These are phyloP conservation scores for Pythium dissotocum DNA, from an alignment of 352 stramenopile genomes.

Conservation along the genomic window DNA sequence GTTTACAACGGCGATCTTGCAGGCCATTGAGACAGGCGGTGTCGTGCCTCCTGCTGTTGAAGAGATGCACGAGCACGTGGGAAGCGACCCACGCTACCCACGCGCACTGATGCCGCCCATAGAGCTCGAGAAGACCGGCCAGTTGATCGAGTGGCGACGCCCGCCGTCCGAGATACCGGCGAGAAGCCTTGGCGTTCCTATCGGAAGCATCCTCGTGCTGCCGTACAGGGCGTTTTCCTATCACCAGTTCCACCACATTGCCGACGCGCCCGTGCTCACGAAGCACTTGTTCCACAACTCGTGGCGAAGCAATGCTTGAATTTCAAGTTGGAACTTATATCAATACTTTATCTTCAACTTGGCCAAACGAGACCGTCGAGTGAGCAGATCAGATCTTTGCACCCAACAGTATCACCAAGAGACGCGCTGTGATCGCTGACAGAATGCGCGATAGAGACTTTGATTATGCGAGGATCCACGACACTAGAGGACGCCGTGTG, in stretches of 20 bases:
- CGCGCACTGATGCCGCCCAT: slow-evolving; percentile 1
- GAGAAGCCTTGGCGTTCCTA: neutral
- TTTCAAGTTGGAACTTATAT: neutral
- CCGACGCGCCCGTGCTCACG: neutral
- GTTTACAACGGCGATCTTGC: slow-evolving; percentile 17
- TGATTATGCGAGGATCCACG: too few relatives aligned
- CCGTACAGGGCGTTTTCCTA: neutral
- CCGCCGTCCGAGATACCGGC: neutral
- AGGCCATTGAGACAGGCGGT: slow-evolving; percentile 5
- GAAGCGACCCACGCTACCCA: slow-evolving; percentile 6
- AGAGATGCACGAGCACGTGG: neutral
- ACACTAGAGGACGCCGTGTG: too few relatives aligned
- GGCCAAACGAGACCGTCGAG: too few relatives aligned
- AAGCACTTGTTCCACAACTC: neutral
- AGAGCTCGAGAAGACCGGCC: slow-evolving; percentile 18
- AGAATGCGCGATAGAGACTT: too few relatives aligned
- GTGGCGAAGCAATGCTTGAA: neutral
- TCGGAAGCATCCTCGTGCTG: neutral
- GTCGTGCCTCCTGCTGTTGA: neutral
- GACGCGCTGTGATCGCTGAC: too few relatives aligned
- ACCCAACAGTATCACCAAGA: too few relatives aligned
- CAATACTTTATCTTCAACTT: neutral
- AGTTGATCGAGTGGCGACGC: slow-evolving; percentile 4
- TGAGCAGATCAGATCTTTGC: too few relatives aligned
- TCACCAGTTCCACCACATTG: slow-evolving; percentile 3